Conservation (phyloP, 495 filamentous ascomycete species). For the Poronia punctata region DNA sequence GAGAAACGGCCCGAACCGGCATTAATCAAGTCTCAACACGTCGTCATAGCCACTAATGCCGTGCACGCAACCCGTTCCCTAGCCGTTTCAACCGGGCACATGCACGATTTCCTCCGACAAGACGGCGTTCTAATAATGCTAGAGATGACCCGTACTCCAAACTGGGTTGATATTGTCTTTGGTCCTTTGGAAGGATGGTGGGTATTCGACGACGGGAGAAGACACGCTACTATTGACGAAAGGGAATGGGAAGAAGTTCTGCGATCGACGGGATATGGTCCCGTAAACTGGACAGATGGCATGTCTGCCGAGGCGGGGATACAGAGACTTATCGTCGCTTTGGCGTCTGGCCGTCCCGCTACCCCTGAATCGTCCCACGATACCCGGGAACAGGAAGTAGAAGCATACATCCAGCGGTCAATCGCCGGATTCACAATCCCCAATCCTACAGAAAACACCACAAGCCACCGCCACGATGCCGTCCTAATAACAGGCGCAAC, state of each 20-base stretch:
- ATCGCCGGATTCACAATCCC: neutral
- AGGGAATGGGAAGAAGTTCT: slow-evolving; percentile 33
- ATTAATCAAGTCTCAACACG: slow-evolving; percentile 27
- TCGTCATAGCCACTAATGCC: slow-evolving; percentile 42
- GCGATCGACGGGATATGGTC: slow-evolving; percentile 34
- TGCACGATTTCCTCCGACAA: slow-evolving; percentile 27
- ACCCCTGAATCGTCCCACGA: no score
- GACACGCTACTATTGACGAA: slow-evolving; percentile 34
- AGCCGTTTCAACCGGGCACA: slow-evolving; percentile 20
- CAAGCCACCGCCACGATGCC: slow-evolving; percentile 4
- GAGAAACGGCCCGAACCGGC: slow-evolving; percentile 20
- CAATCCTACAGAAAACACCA: neutral
- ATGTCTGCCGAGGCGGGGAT: slow-evolving; percentile 32
- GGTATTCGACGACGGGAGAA: slow-evolving; percentile 36
- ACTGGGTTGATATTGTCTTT: slow-evolving; percentile 31
- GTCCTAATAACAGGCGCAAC: slow-evolving; percentile 47
- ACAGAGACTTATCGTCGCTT: slow-evolving; percentile 37
- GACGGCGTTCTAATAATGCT: slow-evolving; percentile 36
- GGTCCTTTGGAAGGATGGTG: slow-evolving; percentile 34
- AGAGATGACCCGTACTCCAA: slow-evolving; percentile 34
- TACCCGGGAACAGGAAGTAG: no score
- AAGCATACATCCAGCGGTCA: no score
- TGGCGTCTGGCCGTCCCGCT: no score
- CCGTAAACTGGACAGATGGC: slow-evolving; percentile 46
- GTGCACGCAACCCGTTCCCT: slow-evolving; percentile 44